Percentiles rank a stretch among this genome's conserved stretches.
phyloP scores from a whole-genome alignment of 257 asterid species.

The Solanum sitiens region DNA sequence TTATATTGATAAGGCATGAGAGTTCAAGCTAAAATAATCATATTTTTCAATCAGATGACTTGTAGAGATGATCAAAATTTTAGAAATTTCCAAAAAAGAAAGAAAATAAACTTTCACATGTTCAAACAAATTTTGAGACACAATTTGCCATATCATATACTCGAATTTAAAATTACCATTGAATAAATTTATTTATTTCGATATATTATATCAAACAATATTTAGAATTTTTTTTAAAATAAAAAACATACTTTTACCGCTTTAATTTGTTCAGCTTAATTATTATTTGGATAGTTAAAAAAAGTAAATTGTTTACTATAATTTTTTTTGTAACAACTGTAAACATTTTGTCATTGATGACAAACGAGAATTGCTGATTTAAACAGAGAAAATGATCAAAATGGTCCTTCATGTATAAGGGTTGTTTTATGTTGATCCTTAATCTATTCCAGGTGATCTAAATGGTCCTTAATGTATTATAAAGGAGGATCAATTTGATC shows the following conservation, averaged over 20 bases:
- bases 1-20: background rate
- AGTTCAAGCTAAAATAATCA: accelerated
- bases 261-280: background rate
- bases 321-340: too few species aligned
- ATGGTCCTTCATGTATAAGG: too few species aligned
- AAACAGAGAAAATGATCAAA: too few species aligned
- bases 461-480: too few species aligned
- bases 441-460: too few species aligned
- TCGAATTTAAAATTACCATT: background rate
- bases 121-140: background rate
- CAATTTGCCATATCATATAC: background rate
- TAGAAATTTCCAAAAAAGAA: background rate
- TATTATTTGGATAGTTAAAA: background rate
- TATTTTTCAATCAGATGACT: background rate
- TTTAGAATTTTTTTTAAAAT: background rate
- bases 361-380: too few species aligned
- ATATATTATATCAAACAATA: background rate
- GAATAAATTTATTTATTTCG: background rate
- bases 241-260: background rate
- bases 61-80: accelerated
- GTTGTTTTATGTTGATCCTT: too few species aligned
- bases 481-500: too few species aligned
- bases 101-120: too few species aligned
- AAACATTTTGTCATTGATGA: too few species aligned
- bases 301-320: too few species aligned